Conservation (phyloP, 1,139 yeast species). For the Hyphopichia pseudoburtonii region DNA sequence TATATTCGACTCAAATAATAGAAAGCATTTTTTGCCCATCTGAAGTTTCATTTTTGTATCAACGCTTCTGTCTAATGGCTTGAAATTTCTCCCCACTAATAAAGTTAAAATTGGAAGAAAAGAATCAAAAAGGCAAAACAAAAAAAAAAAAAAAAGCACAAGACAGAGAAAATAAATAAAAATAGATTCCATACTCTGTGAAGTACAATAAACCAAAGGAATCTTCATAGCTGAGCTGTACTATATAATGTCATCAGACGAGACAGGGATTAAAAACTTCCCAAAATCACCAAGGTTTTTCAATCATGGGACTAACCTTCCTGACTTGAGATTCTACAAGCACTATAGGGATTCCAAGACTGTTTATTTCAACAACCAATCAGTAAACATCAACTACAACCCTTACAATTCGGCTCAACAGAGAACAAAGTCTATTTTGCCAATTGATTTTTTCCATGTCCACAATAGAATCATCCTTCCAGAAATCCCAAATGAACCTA, state of each 20-base stretch:
- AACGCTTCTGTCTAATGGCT: no score
- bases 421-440: conserved; percentile 39
- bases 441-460: conserved; percentile 34
- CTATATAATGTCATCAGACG: conserved; percentile 12
- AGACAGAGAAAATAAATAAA: no score
- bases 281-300: conserved; percentile 41
- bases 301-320: conserved; percentile 23
- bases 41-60: no score
- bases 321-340: conserved; percentile 27
- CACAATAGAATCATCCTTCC: conserved; percentile 22
- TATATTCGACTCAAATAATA: no score
- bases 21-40: no score
- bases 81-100: no score
- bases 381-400: conserved; percentile 35
- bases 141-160: no score
- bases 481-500: conserved; percentile 11
- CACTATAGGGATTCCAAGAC: conserved; percentile 18
- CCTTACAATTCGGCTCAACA: conserved; percentile 47
- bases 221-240: no score
- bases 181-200: no score
- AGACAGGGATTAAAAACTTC: conserved; percentile 18
- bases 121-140: no score
- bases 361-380: conserved; percentile 27
- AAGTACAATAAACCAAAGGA: no score
- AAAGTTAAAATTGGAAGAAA: no score